Base-by-base conservation (phyloP, 768 basidiomycete genomes). In the Collybia nuda region DNA sequence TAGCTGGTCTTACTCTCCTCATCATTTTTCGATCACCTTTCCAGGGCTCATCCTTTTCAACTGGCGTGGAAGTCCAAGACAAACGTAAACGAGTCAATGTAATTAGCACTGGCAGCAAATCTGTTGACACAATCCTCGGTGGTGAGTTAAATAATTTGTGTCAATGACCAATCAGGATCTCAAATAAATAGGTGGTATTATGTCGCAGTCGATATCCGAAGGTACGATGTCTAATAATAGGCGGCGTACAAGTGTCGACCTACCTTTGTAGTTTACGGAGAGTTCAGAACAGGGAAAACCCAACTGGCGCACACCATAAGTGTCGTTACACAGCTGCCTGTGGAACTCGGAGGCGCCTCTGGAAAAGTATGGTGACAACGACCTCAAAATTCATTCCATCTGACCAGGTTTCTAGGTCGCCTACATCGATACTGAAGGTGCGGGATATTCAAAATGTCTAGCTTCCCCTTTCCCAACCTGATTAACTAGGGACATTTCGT, bases 231-330 rank as follows among this genome's bases (percentile, higher is more conserved):
- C 8, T 40, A 21, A 17, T 22, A 35, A 23, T 18, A 29, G 22
- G 18, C 15, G 40, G 26, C 23, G 40, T 22, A 11, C 11, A 43
- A 18, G 24, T 15, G 17, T 8, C 14, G 45, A 48, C 46, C 48
- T 36, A 48, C 6, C 6, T 37, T 19, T 22, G 14, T 51, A 93
- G 94, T 98, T 2, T 98, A 93, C 61, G 95, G 96, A 40, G 95
- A 98, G 68, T 98, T 90, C 67, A 82, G 95, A 26, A 98, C 96
- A 0, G 95, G 95, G 24, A 95, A 96, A 70, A 97, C 95, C 5
- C 96, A 98, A 64, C 75, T 96, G 44, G 93, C 92, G 21, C 96
- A 97, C 68, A 98, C 95, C 11, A 88, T 97, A 80, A 92, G 90
- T 59, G 91, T 98, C 6, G 74, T 94, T 4, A 70, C 92, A 3